These are phyloP conservation scores for Linnemannia exigua DNA, from an alignment of 192 early-diverging fungal species.

Conservation along the genomic window DNA sequence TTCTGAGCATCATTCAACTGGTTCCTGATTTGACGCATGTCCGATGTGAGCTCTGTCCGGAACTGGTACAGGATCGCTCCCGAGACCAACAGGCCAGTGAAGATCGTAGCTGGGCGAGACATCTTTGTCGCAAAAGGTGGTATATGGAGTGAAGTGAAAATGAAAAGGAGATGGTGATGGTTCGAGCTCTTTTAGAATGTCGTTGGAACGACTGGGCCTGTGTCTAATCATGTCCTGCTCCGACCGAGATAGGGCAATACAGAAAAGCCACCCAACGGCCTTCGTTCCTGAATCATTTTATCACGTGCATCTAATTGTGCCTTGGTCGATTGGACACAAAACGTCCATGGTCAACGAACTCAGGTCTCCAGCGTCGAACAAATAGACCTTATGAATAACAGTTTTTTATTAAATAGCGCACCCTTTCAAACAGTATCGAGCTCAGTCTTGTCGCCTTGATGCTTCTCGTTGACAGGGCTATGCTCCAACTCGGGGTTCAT, in stretches of 20 bases:
- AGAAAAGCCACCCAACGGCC: not conserved
- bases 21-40: constrained; percentile 51
- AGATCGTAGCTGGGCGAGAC: constrained; percentile 55
- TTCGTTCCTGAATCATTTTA: not conserved
- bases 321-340: no score
- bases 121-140: constrained; percentile 16
- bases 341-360: no score
- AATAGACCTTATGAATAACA: no score
- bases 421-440: not conserved
- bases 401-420: not conserved
- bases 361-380: no score
- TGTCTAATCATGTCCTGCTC: not conserved
- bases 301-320: not conserved
- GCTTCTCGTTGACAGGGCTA: constrained; percentile 9
- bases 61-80: constrained; percentile 55
- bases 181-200: no score
- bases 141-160: not conserved
- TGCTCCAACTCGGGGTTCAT: constrained; percentile 24
- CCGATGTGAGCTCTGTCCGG: constrained; percentile 51
- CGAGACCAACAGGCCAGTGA: constrained; percentile 51
- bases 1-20: constrained; percentile 56
- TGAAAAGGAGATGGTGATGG: not conserved
- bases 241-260: not conserved
- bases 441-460: not conserved
- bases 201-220: no score